Evolutionary conservation across 768 basidiomycete species (phyloP), one percentile per base, ranked within the genome.

Genomic region (Boletus barrowsii): DNA sequence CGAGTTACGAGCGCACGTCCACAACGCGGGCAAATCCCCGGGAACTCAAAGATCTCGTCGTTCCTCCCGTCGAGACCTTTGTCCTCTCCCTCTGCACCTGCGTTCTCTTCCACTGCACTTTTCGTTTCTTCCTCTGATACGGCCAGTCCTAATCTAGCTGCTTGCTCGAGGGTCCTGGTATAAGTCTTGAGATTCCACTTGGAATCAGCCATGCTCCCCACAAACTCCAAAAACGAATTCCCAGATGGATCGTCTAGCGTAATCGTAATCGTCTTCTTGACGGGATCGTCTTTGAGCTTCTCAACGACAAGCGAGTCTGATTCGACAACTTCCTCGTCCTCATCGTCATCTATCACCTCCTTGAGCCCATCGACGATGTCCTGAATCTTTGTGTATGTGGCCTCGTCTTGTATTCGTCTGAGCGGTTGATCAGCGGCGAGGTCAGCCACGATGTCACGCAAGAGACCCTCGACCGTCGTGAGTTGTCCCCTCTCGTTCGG

Each of bases 141-240:
- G 2, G 83, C 79, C 9, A 98, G 71, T 1, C 96, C 95, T 5
- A 99, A 73, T 10, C 76, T 74, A 43, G 88, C 75, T 62, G 96
- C 94, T 67, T 98, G 94, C 53, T 92, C 79, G 4, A 80, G 67
- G 0, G 89, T 88, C 43, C 97, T 80, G 40, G 79, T 79, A 65
- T 95, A 98, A 11, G 84, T 87, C 53, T 86, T 77, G 73, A 96
- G 75, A 62, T 83, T 86, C 97, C 97, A 99, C 67, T 93, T 90
- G 1, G 95, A 88, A 69, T 99, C 97, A 4, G 87, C 77, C 77
- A 92, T 90, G 53, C 84, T 87, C 10, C 82, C 94, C 4, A 83
- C 62, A 65, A 96, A 95, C 73, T 97, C 93, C 70, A 97, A 77
- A 76, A 95, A 98, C n/a, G 93, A 95, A 72, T 96, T 95, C 8